Evolutionary conservation across 1,284 basidiomycete genomes (phyloP).

Genomic region (Xerocomus amazonicus): DNA sequence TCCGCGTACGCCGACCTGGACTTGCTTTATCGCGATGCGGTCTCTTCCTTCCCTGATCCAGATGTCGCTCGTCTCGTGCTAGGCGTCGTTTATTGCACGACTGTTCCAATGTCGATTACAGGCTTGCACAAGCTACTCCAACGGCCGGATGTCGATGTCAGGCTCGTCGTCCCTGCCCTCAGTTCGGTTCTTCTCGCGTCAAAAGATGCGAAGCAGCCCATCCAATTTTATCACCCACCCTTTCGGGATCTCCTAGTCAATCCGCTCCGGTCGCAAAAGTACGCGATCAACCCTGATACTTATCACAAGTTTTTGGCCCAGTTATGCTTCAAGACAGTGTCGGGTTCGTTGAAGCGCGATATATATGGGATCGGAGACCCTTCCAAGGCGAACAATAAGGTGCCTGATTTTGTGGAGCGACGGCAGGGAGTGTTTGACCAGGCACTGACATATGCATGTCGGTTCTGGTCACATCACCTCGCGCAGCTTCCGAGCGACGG

Average conservation of each 20-base stretch:
- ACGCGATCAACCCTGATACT: slow-evolving; percentile 11
- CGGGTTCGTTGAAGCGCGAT: slow-evolving; percentile 19
- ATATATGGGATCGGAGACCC: slow-evolving; percentile 24
- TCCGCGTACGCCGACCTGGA: slow-evolving; percentile 24
- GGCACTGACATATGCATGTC: slow-evolving; percentile 21
- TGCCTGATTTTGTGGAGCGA: slow-evolving; percentile 19
- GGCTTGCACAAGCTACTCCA: slow-evolving; percentile 16
- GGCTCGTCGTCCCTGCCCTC: slow-evolving; percentile 18
- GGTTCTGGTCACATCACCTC: slow-evolving; percentile 23
- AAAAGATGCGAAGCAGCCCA: slow-evolving; percentile 16
- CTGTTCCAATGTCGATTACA: slow-evolving; percentile 14
- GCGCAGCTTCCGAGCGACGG: slow-evolving; percentile 11
- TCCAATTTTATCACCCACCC: slow-evolving; percentile 25
- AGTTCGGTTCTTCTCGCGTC: slow-evolving; percentile 19
- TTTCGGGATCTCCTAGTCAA: slow-evolving; percentile 22
- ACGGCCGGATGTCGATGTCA: slow-evolving; percentile 16
- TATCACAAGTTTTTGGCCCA: slow-evolving; percentile 21
- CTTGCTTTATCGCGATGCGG: slow-evolving; percentile 19
- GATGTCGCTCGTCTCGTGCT: slow-evolving; percentile 18
- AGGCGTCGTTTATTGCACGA: slow-evolving; percentile 19
- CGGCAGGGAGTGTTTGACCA: slow-evolving; percentile 12
- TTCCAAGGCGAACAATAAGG: slow-evolving; percentile 17
- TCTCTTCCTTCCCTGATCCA: slow-evolving; percentile 16
- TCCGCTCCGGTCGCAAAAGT: slow-evolving; percentile 16
- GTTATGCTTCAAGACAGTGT: slow-evolving; percentile 19